Percentiles rank a stretch among this genome's conserved stretches.
Conservation (phyloP, 2,329 filamentous ascomycete genomes). For the Pestalotiopsis sp. region DNA sequence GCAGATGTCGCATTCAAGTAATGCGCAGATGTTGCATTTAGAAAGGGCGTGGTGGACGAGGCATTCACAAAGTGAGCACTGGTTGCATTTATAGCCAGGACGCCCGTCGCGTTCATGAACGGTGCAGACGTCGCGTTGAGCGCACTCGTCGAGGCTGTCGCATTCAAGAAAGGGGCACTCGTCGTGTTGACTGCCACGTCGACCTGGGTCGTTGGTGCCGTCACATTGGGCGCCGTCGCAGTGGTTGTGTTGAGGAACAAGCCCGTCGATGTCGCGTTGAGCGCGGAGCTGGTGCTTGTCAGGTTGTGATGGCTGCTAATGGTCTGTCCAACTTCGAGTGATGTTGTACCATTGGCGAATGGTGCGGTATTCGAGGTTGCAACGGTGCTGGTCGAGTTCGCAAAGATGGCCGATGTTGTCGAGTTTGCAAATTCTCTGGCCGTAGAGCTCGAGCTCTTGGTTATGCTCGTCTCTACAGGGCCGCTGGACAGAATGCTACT, state of each 20-base stretch:
- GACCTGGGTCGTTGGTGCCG: background rate
- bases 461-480: background rate
- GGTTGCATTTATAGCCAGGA: background rate
- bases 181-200: background rate
- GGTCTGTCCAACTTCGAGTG: conserved; percentile 3
- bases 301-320: conserved; percentile 13
- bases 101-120: background rate
- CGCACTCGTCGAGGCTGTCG: background rate
- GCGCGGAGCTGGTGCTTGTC: conserved; percentile 1
- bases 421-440: background rate
- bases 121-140: conserved; percentile 1
- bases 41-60: background rate
- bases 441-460: background rate
- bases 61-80: conserved; percentile 9
- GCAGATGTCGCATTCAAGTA: conserved; percentile 17
- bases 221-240: background rate
- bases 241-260: conserved; percentile 12
- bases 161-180: conserved; percentile 6
- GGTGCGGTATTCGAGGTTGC: background rate
- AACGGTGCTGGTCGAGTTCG: conserved; percentile 8
- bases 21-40: conserved; percentile 4
- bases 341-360: conserved; percentile 13
- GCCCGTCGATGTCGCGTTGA: conserved; percentile 6
- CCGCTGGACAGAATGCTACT: background rate
- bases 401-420: background rate